Conservation (phyloP, 441 rosid species). For the Gossypium aridum region DNA sequence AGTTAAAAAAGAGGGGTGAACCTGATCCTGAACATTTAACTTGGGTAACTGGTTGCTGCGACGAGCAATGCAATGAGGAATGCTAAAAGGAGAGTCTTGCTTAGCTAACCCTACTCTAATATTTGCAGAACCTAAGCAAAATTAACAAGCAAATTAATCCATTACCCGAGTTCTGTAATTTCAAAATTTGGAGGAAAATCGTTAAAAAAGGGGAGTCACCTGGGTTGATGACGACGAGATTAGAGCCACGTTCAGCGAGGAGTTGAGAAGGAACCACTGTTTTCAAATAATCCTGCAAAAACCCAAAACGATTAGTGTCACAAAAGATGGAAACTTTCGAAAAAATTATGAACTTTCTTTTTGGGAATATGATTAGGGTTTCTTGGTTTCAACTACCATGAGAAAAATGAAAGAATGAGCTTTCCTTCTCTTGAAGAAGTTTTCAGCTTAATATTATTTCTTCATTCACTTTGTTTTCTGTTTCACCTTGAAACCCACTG, state of each 20-base stretch:
- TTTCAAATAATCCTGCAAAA: constrained; percentile 78
- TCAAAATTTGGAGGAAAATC: background rate
- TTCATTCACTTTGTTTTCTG: background rate
- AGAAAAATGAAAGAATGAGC: background rate
- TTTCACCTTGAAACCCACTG: background rate
- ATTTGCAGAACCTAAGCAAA: constrained; percentile 47
- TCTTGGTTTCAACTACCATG: background rate
- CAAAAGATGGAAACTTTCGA: background rate
- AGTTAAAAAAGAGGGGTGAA: background rate
- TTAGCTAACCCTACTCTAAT: constrained; percentile 70
- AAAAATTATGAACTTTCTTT: too few species aligned
- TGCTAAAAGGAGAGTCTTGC: constrained; percentile 57
- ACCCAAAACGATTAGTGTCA: background rate
- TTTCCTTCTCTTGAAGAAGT: background rate
- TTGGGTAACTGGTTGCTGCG: constrained; percentile 37
- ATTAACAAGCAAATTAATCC: background rate
- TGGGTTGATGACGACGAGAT: constrained; percentile 78
- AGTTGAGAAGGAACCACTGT: constrained; percentile 88
- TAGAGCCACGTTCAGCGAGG: constrained; percentile 73
- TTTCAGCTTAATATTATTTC: background rate
- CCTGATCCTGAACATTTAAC: constrained; percentile 68
- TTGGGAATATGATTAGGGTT: background rate
- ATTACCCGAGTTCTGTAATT: background rate
- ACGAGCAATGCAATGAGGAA: constrained; percentile 77
- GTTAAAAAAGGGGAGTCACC: constrained; percentile 26